phyloP scores from a whole-genome alignment of 169 alveolate genomes.

The Eimeria zaria region DNA sequence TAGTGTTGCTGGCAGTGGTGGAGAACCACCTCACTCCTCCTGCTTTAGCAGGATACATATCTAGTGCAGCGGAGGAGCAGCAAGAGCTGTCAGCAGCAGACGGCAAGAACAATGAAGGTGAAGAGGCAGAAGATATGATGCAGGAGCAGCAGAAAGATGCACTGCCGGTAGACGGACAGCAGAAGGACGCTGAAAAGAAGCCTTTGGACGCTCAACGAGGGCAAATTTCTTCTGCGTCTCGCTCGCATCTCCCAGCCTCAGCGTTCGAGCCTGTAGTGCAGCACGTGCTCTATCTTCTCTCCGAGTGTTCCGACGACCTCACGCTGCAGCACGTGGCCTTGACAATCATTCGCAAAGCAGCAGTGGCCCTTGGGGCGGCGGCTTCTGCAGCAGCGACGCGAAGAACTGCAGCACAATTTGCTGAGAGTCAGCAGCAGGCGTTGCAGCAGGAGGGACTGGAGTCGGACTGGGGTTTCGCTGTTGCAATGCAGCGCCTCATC shows the following conservation, averaged over 20 bases:
- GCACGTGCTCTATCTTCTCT: slow-evolving; percentile 70
- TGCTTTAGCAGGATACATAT: background rate
- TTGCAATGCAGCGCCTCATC: slow-evolving; percentile 33
- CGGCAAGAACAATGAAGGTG: background rate
- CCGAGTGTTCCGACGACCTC: slow-evolving; percentile 51
- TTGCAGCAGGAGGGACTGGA: background rate
- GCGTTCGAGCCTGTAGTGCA: slow-evolving; percentile 62
- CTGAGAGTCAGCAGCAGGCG: background rate
- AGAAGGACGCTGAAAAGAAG: background rate
- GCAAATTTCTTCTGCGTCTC: background rate
- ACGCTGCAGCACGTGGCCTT: slow-evolving; percentile 82
- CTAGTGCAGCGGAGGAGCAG: background rate
- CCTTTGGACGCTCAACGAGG: background rate
- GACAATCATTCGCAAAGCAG: slow-evolving; percentile 34
- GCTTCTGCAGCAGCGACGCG: slow-evolving; percentile 64
- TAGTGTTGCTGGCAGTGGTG: slow-evolving; percentile 67
- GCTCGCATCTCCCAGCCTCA: slow-evolving; percentile 13
- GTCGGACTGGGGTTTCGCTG: slow-evolving; percentile 32
- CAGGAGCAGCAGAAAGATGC: background rate
- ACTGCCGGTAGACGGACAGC: background rate
- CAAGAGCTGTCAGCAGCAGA: background rate
- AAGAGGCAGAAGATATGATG: background rate
- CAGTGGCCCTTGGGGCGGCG: slow-evolving; percentile 60
- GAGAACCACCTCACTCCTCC: slow-evolving; percentile 51
- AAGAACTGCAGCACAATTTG: slow-evolving; percentile 6